Conservation (phyloP, 139 green algal genomes). For the Coccomyxa sp. region DNA sequence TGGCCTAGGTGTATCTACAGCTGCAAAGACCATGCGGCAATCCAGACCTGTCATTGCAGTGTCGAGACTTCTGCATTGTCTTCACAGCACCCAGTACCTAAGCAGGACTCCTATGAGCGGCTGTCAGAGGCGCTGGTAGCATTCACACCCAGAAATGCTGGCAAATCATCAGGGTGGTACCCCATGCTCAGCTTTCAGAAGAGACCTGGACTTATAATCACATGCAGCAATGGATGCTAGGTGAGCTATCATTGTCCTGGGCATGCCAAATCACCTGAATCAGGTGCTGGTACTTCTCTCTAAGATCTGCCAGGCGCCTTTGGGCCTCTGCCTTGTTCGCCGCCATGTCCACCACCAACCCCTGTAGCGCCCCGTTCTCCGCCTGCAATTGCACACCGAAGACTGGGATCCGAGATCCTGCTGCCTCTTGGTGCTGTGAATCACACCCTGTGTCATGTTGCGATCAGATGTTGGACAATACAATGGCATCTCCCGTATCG, state of each 20-base stretch:
- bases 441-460: not conserved
- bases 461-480: not conserved
- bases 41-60: too few relatives aligned
- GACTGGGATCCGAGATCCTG: not conserved
- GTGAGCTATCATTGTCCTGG: not conserved
- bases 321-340: conserved; percentile 53
- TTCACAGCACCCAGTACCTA: too few relatives aligned
- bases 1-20: too few relatives aligned
- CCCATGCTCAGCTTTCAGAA: too few relatives aligned
- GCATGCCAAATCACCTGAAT: not conserved
- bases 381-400: conserved; percentile 20
- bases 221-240: not conserved
- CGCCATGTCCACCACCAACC: conserved; percentile 63
- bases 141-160: too few relatives aligned
- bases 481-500: not conserved
- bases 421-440: not conserved
- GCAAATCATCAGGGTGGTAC: too few relatives aligned
- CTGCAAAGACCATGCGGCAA: too few relatives aligned
- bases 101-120: too few relatives aligned
- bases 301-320: conserved; percentile 25
- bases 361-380: conserved; percentile 71
- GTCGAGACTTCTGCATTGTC: too few relatives aligned
- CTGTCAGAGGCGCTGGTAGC: too few relatives aligned
- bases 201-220: not conserved
- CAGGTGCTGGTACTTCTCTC: conserved; percentile 21